Conservation (phyloP, 345 rosid species). For the Melastoma malabathricum region DNA sequence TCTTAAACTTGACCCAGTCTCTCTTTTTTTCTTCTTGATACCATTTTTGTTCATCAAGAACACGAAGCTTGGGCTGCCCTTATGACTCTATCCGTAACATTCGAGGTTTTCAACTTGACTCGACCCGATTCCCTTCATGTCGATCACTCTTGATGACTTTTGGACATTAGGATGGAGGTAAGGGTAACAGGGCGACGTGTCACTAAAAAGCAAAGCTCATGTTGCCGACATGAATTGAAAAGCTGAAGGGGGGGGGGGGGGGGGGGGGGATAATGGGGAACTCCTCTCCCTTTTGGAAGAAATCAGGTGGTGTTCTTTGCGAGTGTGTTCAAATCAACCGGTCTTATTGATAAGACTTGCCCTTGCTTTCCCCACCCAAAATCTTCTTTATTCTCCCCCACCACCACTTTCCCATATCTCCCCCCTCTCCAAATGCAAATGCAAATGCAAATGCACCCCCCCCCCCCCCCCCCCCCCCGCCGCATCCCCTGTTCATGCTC, state of each 20-base stretch:
- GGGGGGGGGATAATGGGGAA: neutral
- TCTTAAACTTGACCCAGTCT: too few relatives aligned
- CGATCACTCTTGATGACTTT: too few relatives aligned
- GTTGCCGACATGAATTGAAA: neutral
- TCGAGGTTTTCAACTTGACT: too few relatives aligned
- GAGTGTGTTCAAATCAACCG: conserved; percentile 30
- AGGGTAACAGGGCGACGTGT: too few relatives aligned
- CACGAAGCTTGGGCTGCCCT: neutral
- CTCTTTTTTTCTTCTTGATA: neutral
- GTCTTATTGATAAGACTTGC: conserved; percentile 42
- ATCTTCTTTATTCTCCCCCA: neutral
- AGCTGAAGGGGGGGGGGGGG: neutral
- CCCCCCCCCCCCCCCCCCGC: too few relatives aligned
- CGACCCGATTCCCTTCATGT: too few relatives aligned
- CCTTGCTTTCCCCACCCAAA: conserved; percentile 19
- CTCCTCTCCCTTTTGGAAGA: too few relatives aligned
- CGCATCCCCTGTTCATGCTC: too few relatives aligned
- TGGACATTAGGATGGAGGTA: too few relatives aligned
- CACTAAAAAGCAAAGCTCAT: too few relatives aligned
- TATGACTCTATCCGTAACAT: too few relatives aligned
- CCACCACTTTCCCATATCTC: conserved; percentile 4
- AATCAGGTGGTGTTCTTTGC: conserved; percentile 24
- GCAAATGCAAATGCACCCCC: conserved; percentile 1
- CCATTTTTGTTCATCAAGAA: neutral
- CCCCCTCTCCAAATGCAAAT: conserved; percentile 9